A percentile compares a stretch with the other conserved stretches of the same genome.
Conservation (phyloP, 108 stramenopile species). For the Pseudonitzschia pungens region DNA sequence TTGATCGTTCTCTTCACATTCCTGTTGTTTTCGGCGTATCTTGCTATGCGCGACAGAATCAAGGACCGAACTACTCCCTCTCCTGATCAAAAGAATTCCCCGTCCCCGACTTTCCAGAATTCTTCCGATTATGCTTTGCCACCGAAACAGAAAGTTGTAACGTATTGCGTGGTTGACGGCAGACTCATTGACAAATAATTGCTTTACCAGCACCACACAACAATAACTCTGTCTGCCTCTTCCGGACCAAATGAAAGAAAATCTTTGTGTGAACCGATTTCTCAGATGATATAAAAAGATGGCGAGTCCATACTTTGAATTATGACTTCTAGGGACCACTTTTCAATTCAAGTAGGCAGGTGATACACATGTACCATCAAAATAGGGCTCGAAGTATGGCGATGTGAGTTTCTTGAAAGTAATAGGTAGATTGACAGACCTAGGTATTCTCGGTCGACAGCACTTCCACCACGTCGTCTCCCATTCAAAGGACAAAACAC, state of each 20-base stretch:
- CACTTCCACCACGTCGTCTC: too few species aligned
- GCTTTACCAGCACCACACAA: not conserved
- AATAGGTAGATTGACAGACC: too few species aligned
- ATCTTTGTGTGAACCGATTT: too few species aligned
- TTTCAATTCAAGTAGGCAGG: too few species aligned
- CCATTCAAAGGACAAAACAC: too few species aligned
- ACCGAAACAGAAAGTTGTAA: slow-evolving; percentile 56
- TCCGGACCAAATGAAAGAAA: too few species aligned
- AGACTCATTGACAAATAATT: slow-evolving; percentile 48
- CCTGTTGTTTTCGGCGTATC: slow-evolving; percentile 17
- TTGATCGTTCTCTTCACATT: slow-evolving; percentile 18
- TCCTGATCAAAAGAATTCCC: slow-evolving; percentile 19
- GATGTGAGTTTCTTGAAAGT: too few species aligned
- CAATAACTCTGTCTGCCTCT: too few species aligned
- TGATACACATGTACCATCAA: too few species aligned
- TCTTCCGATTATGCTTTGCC: slow-evolving; percentile 34
- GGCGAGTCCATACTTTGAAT: not conserved
- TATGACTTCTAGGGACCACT: not conserved
- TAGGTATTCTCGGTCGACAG: too few species aligned
- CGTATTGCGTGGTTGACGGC: slow-evolving; percentile 82
- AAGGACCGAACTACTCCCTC: not conserved
- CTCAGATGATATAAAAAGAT: not conserved
- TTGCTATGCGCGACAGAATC: slow-evolving; percentile 13
- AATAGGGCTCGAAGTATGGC: too few species aligned
- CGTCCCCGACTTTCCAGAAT: slow-evolving; percentile 35